phyloP scores from a whole-genome alignment of 768 basidiomycete species.

The Tricholoma furcatifolium region DNA sequence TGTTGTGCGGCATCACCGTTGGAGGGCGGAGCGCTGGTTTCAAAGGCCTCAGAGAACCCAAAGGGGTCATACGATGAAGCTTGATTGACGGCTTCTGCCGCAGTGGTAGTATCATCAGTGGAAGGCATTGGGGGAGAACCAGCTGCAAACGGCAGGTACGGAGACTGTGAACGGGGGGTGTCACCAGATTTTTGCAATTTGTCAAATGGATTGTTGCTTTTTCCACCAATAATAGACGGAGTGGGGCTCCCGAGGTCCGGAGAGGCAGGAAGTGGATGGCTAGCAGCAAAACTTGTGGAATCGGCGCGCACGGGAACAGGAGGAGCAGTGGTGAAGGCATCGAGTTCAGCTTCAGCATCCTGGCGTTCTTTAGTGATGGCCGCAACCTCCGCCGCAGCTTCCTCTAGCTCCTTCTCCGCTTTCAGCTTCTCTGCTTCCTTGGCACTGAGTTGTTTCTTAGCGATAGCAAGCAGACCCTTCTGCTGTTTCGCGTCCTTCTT shows the following conservation, averaged over 20 bases:
- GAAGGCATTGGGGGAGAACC: constrained; percentile 36
- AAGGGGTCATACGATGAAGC: constrained; percentile 47
- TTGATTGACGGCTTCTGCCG: constrained; percentile 23
- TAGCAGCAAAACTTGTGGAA: constrained; percentile 58
- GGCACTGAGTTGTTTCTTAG: constrained; percentile 86
- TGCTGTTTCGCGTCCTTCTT: constrained; percentile 96
- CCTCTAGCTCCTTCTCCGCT: constrained; percentile 69
- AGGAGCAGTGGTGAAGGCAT: constrained; percentile 25
- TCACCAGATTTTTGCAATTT: constrained; percentile 52
- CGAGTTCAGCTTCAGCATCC: constrained; percentile 51
- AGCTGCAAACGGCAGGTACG: constrained; percentile 53
- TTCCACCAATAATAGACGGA: constrained; percentile 39
- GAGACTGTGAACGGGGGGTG: constrained; percentile 54
- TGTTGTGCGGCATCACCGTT: neutral
- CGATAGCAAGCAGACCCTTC: constrained; percentile 92
- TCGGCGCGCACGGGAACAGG: constrained; percentile 33
- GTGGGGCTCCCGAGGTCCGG: constrained; percentile 60
- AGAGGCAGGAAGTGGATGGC: constrained; percentile 70
- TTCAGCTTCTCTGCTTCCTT: constrained; percentile 78
- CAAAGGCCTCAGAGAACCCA: constrained; percentile 41
- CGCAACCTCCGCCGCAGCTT: constrained; percentile 55
- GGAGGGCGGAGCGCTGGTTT: constrained; percentile 9
- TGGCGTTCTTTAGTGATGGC: constrained; percentile 54
- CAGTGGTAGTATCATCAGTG: constrained; percentile 14
- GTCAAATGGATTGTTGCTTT: constrained; percentile 94